Conservation (phyloP, 495 filamentous ascomycete genomes). For the Penicillium salamii region DNA sequence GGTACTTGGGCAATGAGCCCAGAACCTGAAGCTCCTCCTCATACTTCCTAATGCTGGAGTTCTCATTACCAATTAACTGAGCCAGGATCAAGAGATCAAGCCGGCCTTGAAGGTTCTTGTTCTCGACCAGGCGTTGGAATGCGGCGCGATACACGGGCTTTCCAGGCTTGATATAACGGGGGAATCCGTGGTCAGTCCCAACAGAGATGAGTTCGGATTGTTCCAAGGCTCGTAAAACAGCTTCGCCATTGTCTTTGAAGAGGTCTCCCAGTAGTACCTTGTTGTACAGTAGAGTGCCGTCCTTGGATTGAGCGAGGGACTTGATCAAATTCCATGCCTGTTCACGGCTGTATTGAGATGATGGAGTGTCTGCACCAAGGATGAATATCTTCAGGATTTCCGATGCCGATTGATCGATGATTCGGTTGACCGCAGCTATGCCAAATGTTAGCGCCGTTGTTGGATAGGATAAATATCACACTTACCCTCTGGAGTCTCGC, state of each 20-base stretch:
- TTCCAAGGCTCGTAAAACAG: slow-evolving; percentile 72
- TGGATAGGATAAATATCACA: background rate
- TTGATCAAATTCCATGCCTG: slow-evolving; percentile 92
- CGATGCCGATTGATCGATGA: slow-evolving; percentile 79
- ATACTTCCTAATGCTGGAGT: slow-evolving; percentile 68
- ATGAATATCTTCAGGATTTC: slow-evolving; percentile 95
- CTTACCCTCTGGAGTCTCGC: slow-evolving; percentile 71
- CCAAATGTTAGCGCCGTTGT: slow-evolving; percentile 13
- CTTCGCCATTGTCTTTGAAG: slow-evolving; percentile 66
- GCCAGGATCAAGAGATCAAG: slow-evolving; percentile 71
- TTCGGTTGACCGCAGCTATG: slow-evolving; percentile 79
- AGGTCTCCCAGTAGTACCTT: slow-evolving; percentile 72
- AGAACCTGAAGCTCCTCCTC: slow-evolving; percentile 75
- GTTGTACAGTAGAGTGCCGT: slow-evolving; percentile 68
- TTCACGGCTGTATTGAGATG: slow-evolving; percentile 65
- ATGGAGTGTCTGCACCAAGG: slow-evolving; percentile 47
- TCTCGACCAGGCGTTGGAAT: slow-evolving; percentile 66
- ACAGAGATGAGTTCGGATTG: slow-evolving; percentile 87
- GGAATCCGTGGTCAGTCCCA: slow-evolving; percentile 68
- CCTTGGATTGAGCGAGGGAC: slow-evolving; percentile 55
- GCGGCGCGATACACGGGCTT: slow-evolving; percentile 86
- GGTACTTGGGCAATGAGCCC: slow-evolving; percentile 58
- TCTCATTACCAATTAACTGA: slow-evolving; percentile 69
- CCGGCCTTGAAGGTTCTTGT: slow-evolving; percentile 66
- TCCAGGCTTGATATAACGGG: slow-evolving; percentile 70